Evolutionary conservation across 306 rosid genomes (phyloP).

Genomic region (Prunus davidiana): DNA sequence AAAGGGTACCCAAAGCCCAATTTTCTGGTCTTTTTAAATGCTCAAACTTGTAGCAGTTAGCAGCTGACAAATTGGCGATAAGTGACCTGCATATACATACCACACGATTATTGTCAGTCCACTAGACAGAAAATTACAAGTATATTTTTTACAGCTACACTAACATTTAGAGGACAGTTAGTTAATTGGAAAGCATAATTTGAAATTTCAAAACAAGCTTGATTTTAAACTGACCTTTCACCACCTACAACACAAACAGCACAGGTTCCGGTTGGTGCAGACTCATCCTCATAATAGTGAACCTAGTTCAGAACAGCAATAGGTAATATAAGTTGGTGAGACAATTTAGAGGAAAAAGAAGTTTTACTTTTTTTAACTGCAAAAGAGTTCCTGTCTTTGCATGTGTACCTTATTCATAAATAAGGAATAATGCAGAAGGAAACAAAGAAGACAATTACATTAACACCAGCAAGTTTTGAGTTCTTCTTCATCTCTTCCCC

Average conservation of each 20-base stretch:
- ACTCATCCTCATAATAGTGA: conserved; percentile 82
- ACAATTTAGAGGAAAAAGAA: neutral
- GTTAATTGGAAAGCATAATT: neutral
- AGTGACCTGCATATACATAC: conserved; percentile 56
- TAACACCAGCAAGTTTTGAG: conserved; percentile 69
- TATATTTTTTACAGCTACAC: neutral
- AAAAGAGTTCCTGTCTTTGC: neutral
- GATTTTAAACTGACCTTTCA: conserved; percentile 55
- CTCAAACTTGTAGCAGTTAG: conserved; percentile 87
- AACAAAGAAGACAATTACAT: conserved; percentile 42
- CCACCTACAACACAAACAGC: conserved; percentile 33
- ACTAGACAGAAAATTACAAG: neutral
- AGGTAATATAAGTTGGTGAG: neutral
- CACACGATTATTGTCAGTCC: neutral
- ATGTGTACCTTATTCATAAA: neutral
- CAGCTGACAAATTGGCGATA: conserved; percentile 92
- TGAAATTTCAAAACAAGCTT: neutral
- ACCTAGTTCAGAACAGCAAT: conserved; percentile 42
- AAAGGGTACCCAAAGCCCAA: conserved; percentile 78
- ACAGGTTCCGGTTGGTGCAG: conserved; percentile 22
- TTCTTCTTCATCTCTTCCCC: conserved; percentile 86
- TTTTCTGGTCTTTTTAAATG: conserved; percentile 81
- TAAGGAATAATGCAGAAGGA: neutral
- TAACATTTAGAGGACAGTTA: neutral
- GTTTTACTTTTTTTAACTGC: neutral